Evolutionary conservation across 371 early-diverging fungal species (phyloP), one percentile per base, ranked within the genome.

Genomic region (Capillidium heterosporum): DNA sequence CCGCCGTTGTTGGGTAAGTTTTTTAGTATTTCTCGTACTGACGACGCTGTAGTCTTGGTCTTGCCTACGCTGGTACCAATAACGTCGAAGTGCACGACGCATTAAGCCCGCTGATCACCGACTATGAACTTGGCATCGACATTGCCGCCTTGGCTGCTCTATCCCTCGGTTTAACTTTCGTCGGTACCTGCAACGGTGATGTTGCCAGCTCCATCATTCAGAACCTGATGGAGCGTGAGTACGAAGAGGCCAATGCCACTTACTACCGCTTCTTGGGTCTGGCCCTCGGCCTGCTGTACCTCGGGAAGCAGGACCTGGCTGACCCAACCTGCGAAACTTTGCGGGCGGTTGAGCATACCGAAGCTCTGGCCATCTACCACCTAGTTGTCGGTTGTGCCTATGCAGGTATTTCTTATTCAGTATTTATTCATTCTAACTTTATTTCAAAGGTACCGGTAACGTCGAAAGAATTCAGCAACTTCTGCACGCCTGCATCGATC

Each of bases 381-480:
- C 39, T 35, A 32, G 87, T 92, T 1, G 66, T 96, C 61, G 87
- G 91, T 41, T 80, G 87, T 61, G 84, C 96, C 5, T 94, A 85
- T 65, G 87, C 94, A 31, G 96, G 95, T 71, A 63, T 21, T 60
- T n/a, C 27, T 8, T 24, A 5, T 32, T 42, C 56, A 23, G 21
- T 31, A 19, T 32, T 42, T 55, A 54, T 42, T 4, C 19, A 23
- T 8, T 41, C 27, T 28, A 15, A n/a, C 4, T 47, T 48, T 17
- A 8, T 51, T 21, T 43, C 32, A 23, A 48, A 71, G 73, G 70
- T 35, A 83, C 94, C 11, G 98, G 98, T 32, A 93, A 97, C 67
- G 97, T 97, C 8, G 74, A 95, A 51, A 91, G 88, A 69, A 77
- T 97, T 10, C 97, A 97, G 67, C 80, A 85, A 63, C 87, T 96